Percentiles rank a stretch among this genome's conserved stretches.
Evolutionary conservation across 345 rosid species (phyloP).

Genomic region (Passiflora organensis): DNA sequence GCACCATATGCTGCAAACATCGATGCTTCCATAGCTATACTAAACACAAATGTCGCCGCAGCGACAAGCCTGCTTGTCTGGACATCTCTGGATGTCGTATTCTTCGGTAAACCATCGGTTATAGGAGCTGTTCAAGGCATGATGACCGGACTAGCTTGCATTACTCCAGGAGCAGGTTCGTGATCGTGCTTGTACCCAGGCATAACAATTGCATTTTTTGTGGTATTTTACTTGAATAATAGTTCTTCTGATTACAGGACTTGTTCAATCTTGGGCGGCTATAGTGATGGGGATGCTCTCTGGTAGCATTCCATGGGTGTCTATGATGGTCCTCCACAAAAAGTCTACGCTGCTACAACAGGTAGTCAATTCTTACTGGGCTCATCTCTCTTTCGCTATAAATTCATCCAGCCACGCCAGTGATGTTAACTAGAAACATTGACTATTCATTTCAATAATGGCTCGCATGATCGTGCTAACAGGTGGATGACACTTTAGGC

Average conservation of each 20-base stretch:
- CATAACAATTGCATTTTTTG: too few species aligned
- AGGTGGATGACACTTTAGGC: conserved; percentile 85
- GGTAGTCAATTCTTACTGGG: conserved; percentile 21
- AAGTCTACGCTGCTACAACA: conserved; percentile 54
- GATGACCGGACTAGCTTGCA: conserved; percentile 85
- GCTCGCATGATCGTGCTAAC: too few species aligned
- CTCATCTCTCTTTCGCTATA: background rate
- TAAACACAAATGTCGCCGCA: conserved; percentile 79
- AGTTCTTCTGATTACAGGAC: conserved; percentile 35
- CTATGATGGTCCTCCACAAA: conserved; percentile 95
- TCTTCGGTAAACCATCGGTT: conserved; percentile 88
- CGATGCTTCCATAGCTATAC: conserved; percentile 59
- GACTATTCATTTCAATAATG: too few species aligned
- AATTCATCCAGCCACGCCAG: too few species aligned
- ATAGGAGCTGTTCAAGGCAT: conserved; percentile 93
- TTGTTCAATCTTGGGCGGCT: conserved; percentile 93
- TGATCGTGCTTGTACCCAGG: background rate
- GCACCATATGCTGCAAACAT: conserved; percentile 85
- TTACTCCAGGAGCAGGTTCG: conserved; percentile 89
- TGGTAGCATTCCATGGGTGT: conserved; percentile 87
- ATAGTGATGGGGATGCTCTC: conserved; percentile 66
- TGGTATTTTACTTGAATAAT: background rate
- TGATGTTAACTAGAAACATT: too few species aligned
- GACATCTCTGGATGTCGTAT: conserved; percentile 78
- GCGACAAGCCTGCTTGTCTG: conserved; percentile 92